Conservation (phyloP, 1,284 basidiomycete genomes). For the Malassezia slooffiae region DNA sequence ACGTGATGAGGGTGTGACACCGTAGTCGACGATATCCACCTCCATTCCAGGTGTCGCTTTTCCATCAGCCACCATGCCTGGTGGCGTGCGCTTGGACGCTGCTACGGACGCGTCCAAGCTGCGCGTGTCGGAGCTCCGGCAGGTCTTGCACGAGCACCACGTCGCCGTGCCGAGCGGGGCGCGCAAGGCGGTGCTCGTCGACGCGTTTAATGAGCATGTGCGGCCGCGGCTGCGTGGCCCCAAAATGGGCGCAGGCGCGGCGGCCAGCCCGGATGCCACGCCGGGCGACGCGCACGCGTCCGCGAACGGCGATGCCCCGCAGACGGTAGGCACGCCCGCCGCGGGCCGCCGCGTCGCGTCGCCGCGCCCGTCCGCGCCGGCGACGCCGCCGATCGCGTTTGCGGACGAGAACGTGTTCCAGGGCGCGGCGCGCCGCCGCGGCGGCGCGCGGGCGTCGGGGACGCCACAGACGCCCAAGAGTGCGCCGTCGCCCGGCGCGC, state of each 20-base stretch:
- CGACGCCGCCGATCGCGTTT: slow-evolving; percentile 6
- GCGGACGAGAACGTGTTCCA: slow-evolving; percentile 13
- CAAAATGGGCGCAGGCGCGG: too few species aligned
- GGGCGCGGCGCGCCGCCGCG: not conserved
- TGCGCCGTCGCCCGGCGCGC: too few species aligned
- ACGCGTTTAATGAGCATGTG: slow-evolving; percentile 11
- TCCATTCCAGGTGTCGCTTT: too few species aligned
- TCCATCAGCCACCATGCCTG: not conserved
- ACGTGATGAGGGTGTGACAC: too few species aligned
- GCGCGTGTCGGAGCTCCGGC: slow-evolving; percentile 10
- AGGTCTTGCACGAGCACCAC: slow-evolving; percentile 2
- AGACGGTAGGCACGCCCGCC: not conserved
- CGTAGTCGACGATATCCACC: too few species aligned
- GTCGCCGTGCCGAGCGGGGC: slow-evolving; percentile 8
- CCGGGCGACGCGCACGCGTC: too few species aligned
- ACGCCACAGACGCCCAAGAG: not conserved
- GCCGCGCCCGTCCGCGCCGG: too few species aligned
- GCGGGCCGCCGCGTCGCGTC: not conserved
- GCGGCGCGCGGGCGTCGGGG: not conserved
- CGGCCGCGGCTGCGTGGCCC: slow-evolving; percentile 5
- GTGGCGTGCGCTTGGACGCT: slow-evolving; percentile 1
- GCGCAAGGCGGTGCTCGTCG: slow-evolving; percentile 10
- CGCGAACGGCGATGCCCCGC: too few species aligned
- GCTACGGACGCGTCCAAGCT: slow-evolving; percentile 3
- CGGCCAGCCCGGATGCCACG: not conserved